phyloP scores from a whole-genome alignment of 2,329 filamentous ascomycete species.

The Fusarium sp. region DNA sequence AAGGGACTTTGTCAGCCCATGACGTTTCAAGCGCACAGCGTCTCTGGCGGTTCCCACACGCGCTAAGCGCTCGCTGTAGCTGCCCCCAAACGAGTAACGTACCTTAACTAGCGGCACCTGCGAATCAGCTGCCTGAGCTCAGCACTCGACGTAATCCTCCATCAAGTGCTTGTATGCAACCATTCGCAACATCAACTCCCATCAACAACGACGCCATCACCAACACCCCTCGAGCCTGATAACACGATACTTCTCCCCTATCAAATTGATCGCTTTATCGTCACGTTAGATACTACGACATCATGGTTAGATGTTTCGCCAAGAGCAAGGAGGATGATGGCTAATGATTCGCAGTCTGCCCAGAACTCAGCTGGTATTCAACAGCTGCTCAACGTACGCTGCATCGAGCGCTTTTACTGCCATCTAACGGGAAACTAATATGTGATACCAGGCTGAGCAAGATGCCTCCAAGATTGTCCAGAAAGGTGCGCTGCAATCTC shows the following conservation, averaged over 20 bases:
- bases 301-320: conserved; percentile 35
- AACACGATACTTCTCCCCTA: background rate
- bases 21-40: conserved; percentile 28
- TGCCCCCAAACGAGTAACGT: conserved; percentile 3
- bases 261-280: background rate
- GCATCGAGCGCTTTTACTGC: background rate
- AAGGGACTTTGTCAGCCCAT: conserved; percentile 22
- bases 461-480: conserved; percentile 99
- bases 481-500: conserved; percentile 71
- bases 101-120: conserved; percentile 15
- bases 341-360: conserved; percentile 73
- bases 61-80: conserved; percentile 29
- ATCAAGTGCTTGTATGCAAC: conserved; percentile 26
- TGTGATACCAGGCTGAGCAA: conserved; percentile 79
- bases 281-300: conserved; percentile 4
- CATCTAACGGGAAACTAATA: background rate
- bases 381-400: conserved; percentile 93
- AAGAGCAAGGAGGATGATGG: conserved; percentile 22
- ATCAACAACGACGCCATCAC: conserved; percentile 27
- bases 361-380: conserved; percentile 99
- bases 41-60: conserved; percentile 26
- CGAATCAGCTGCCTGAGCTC: conserved; percentile 30
- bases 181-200: conserved; percentile 27
- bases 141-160: conserved; percentile 36
- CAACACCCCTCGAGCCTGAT: background rate